Evolutionary conservation across 768 basidiomycete genomes (phyloP), one percentile per base, ranked within the genome.

Genomic region (Suillus subluteus): DNA sequence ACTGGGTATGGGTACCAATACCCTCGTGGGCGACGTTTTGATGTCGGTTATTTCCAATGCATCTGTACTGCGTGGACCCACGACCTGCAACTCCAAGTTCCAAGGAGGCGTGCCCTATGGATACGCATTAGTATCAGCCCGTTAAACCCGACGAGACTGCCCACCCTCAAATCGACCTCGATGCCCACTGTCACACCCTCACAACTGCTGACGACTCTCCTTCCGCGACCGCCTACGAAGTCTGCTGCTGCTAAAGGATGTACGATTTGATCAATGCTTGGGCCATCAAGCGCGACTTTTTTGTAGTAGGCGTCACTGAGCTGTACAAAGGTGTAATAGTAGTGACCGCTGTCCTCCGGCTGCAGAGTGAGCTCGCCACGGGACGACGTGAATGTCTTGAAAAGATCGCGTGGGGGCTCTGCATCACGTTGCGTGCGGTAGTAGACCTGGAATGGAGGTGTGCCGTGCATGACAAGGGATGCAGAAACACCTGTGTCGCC

Each of bases 401-500:
- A 79, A 48, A 82, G 77, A 71, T 91, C 88, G 1, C 82, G 84
- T 23, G 88, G 79, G 6, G 86, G 76, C 71, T 92, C 90, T 21
- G 86, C 83, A 78, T 95, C 86, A 58, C 88, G 86, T 72, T 92
- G 89, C 65, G 87, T 85, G 15, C 83, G 86, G 76, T 96, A 98
- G 73, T 87, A 87, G 13, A 97, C 87, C 59, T 85, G 84, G 86
- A 98, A 98, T 7, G 96, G 96, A 35, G 96, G 90, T 4, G 90
- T 91, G 18, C 96, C 97, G 61, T 90, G 91, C 59, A 99, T 83
- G 65, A 96, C 86, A 61, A 98, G 86, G 4, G 91, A 88, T 3
- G 93, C 95, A 15, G 90, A 90, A 58, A 97, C 93, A 9, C 97
- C 96, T 21, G 92, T 95, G 72, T 98, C 96, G 2, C 94, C 92